Percentiles rank a stretch among this genome's conserved stretches.
Evolutionary conservation across 1,284 basidiomycete genomes (phyloP).

Genomic region (Rhodotorula sp.): DNA sequence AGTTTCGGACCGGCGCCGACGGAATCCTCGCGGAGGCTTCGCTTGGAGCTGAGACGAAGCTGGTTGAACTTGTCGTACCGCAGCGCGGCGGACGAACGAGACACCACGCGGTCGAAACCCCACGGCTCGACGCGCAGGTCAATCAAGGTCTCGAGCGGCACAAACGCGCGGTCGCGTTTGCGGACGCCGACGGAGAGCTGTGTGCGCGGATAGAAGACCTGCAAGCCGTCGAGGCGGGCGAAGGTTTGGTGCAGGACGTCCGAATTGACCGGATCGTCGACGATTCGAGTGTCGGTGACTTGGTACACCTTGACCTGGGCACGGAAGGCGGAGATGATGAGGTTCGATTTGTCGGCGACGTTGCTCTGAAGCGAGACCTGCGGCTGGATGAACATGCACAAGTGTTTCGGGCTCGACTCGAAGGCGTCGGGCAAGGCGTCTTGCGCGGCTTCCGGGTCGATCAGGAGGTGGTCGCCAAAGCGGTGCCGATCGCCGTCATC

Average conservation of each 20-base stretch:
- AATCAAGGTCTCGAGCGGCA: conserved; percentile 86
- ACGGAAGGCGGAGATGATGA: conserved; percentile 78
- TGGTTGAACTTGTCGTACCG: conserved; percentile 95
- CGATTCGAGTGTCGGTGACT: conserved; percentile 75
- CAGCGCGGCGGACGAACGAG: conserved; percentile 80
- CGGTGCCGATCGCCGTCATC: conserved; percentile 17
- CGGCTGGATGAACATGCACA: conserved; percentile 83
- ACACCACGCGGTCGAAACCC: conserved; percentile 84
- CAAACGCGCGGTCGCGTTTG: conserved; percentile 49
- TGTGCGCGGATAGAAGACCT: conserved; percentile 74
- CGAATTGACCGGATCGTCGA: conserved; percentile 80
- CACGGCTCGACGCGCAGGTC: conserved; percentile 77
- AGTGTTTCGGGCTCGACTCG: conserved; percentile 62
- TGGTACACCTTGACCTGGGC: conserved; percentile 77
- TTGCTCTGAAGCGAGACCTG: conserved; percentile 81
- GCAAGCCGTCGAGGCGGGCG: conserved; percentile 72
- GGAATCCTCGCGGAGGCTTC: conserved; percentile 8
- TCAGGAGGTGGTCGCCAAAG: conserved; percentile 33
- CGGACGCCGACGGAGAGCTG: conserved; percentile 1
- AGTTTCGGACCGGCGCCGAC: conserved; percentile 13
- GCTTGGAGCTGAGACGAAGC: conserved; percentile 66
- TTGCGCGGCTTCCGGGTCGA: conserved; percentile 41
- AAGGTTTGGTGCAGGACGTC: conserved; percentile 83
- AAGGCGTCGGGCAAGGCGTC: conserved; percentile 52
- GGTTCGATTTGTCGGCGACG: conserved; percentile 61